Evolutionary conservation across 2,329 filamentous ascomycete genomes (phyloP).

Genomic region (Passalora sequoiae): DNA sequence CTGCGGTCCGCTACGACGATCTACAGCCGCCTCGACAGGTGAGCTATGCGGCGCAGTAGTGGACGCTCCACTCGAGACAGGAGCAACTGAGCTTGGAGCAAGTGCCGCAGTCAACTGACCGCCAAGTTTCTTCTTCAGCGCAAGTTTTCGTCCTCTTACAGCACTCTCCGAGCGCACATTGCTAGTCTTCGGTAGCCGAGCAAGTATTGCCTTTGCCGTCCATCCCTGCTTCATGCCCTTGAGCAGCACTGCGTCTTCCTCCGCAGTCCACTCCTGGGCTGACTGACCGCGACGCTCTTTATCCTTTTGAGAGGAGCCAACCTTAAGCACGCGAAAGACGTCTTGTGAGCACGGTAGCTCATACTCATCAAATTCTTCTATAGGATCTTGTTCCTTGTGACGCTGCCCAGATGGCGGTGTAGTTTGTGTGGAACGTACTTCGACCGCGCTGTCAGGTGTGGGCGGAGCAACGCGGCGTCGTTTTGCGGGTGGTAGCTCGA

Average conservation of each 20-base stretch:
- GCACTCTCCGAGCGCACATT: not conserved
- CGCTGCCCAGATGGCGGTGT: no score
- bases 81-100: not conserved
- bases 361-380: slow-evolving; percentile 1
- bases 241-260: not conserved
- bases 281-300: not conserved
- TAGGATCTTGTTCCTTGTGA: not conserved
- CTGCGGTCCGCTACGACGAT: no score
- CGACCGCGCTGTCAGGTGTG: not conserved
- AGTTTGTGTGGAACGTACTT: no score
- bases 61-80: not conserved
- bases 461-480: not conserved
- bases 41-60: not conserved
- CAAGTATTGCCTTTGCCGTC: not conserved
- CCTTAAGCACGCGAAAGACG: not conserved
- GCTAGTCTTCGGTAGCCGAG: not conserved
- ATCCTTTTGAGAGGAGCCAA: not conserved
- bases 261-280: not conserved
- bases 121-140: not conserved
- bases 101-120: no score
- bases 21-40: not conserved
- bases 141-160: not conserved
- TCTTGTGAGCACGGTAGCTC: not conserved
- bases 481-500: not conserved
- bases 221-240: slow-evolving; percentile 3